Percentiles rank a stretch among this genome's conserved stretches.
Evolutionary conservation across 768 basidiomycete genomes (phyloP).

Genomic region (Leccinum broughii): DNA sequence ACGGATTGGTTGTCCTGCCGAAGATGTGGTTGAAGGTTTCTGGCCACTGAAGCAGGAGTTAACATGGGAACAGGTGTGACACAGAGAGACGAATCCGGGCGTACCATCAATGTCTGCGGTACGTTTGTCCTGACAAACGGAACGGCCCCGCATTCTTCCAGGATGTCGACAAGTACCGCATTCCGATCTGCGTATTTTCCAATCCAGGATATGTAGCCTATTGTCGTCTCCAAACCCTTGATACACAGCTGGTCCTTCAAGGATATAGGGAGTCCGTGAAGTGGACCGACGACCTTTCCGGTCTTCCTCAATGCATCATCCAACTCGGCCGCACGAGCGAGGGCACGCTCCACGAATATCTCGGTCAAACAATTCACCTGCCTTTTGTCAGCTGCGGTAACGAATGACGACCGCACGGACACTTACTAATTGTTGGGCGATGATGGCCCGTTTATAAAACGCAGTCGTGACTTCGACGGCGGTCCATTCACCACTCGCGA

Average conservation of each 20-base stretch:
- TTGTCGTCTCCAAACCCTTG: slow-evolving; percentile 66
- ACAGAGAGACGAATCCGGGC: not conserved
- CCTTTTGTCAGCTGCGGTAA: not conserved
- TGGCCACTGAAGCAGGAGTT: slow-evolving; percentile 50
- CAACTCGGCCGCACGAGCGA: slow-evolving; percentile 61
- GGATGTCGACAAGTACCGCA: slow-evolving; percentile 62
- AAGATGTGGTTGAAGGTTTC: slow-evolving; percentile 82
- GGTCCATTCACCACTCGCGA: slow-evolving; percentile 57
- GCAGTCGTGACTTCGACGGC: slow-evolving; percentile 69
- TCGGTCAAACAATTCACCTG: slow-evolving; percentile 84
- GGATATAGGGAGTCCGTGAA: slow-evolving; percentile 76
- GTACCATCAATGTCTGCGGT: slow-evolving; percentile 76
- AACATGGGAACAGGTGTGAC: not conserved
- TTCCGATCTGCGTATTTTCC: slow-evolving; percentile 59
- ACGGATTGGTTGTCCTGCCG: slow-evolving; percentile 76
- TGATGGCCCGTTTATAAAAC: slow-evolving; percentile 73
- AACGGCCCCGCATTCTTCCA: slow-evolving; percentile 67
- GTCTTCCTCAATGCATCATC: slow-evolving; percentile 62
- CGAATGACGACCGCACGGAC: not conserved
- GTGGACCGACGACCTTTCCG: slow-evolving; percentile 65
- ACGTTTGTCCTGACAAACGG: slow-evolving; percentile 73
- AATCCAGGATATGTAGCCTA: slow-evolving; percentile 77
- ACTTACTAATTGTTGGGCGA: slow-evolving; percentile 76
- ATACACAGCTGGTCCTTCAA: slow-evolving; percentile 74
- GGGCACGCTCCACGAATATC: slow-evolving; percentile 74